phyloP scores from a whole-genome alignment of 139 green algal species.

The Pleodorina starrii region DNA sequence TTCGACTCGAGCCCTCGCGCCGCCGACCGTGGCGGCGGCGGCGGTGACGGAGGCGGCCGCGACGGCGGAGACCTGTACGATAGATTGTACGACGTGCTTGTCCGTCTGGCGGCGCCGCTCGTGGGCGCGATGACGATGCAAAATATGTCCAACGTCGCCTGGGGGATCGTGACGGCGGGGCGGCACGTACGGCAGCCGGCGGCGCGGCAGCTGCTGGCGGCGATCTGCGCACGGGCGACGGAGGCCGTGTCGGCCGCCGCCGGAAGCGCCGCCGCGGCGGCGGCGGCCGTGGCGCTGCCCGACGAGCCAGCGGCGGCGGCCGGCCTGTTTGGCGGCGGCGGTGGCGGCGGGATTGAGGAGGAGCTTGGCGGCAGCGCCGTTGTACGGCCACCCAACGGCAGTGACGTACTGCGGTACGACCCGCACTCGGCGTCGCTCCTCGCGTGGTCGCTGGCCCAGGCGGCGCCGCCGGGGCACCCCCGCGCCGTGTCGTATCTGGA shows the following conservation, averaged over 20 bases:
- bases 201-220: not conserved
- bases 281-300: not conserved
- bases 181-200: slow-evolving; percentile 1
- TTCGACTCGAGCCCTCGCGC: not conserved
- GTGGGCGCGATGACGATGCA: not conserved
- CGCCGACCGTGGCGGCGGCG: not conserved
- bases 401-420: not conserved
- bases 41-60: not conserved
- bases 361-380: not conserved
- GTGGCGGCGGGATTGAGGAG: not conserved
- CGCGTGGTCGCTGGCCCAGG: not conserved
- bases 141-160: slow-evolving; percentile 1
- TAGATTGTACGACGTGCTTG: slow-evolving; percentile 4
- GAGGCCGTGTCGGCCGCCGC: not conserved
- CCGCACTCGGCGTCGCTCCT: slow-evolving; percentile 13
- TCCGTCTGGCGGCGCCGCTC: not conserved
- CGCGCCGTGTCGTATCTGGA: not conserved
- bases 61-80: not conserved
- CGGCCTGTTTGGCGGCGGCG: not conserved
- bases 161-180: not conserved
- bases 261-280: not conserved
- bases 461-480: not conserved
- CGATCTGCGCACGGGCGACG: slow-evolving; percentile 1
- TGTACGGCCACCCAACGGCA: not conserved
- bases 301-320: not conserved